Percentiles rank a stretch among this genome's conserved stretches.
Evolutionary conservation across 768 basidiomycete genomes (phyloP).

Genomic region (Boletales sp.): DNA sequence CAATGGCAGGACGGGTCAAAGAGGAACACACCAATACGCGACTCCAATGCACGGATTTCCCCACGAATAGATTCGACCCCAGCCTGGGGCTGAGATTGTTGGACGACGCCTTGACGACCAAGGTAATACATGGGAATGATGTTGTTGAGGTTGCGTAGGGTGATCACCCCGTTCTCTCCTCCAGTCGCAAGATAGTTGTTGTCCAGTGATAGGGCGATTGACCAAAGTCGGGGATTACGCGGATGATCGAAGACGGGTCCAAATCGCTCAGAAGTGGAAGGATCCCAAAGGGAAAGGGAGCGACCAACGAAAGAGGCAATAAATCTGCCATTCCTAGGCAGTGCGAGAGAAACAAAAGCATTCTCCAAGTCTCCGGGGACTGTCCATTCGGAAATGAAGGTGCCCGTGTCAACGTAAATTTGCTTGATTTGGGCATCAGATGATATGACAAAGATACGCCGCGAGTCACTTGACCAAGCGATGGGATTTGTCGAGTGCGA

Average conservation of each 20-base stretch:
- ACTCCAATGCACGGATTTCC: slow-evolving; percentile 2
- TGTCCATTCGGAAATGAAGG: slow-evolving; percentile 3
- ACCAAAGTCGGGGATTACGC: slow-evolving; percentile 1
- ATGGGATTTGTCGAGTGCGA: slow-evolving; percentile 4
- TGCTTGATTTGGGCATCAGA: background rate
- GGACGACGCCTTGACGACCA: background rate
- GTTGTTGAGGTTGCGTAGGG: background rate
- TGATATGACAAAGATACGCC: slow-evolving; percentile 2
- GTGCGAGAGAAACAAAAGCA: slow-evolving; percentile 1
- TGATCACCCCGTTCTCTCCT: slow-evolving; percentile 5
- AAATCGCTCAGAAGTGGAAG: slow-evolving; percentile 8
- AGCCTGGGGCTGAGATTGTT: background rate
- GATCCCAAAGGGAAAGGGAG: slow-evolving; percentile 11
- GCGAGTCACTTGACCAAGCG: slow-evolving; percentile 4
- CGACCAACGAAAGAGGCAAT: slow-evolving; percentile 2
- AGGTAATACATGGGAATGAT: slow-evolving; percentile 4
- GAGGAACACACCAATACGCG: slow-evolving; percentile 1
- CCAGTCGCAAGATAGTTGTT: slow-evolving; percentile 5
- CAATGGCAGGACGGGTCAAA: background rate
- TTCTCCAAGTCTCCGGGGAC: slow-evolving; percentile 1
- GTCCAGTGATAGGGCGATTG: slow-evolving; percentile 11
- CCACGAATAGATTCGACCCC: background rate
- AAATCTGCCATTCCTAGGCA: slow-evolving; percentile 3
- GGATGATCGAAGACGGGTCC: slow-evolving; percentile 6
- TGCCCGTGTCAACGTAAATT: slow-evolving; percentile 3